Percentiles rank a stretch among this genome's conserved stretches.
phyloP scores from a whole-genome alignment of 2,329 filamentous ascomycete species.

The Apiospora malaysiana region DNA sequence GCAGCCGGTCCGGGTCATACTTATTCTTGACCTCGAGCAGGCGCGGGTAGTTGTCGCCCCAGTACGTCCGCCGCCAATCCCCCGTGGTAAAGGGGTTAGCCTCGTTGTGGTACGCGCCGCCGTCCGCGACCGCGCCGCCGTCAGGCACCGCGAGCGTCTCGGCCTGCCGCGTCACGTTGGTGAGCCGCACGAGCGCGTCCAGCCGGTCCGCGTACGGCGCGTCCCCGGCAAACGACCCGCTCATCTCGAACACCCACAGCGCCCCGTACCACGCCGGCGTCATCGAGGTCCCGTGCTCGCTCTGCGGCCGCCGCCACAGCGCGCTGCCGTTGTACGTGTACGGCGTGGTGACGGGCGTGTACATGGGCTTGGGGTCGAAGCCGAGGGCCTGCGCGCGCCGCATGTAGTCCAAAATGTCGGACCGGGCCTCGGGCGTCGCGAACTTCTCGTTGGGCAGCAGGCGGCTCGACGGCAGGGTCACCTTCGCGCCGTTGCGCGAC shows the following conservation, averaged over 20 bases:
- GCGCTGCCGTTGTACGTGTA: conserved; percentile 26
- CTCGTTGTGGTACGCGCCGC: conserved; percentile 48
- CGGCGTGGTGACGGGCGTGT: conserved; percentile 30
- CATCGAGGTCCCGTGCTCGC: conserved; percentile 27
- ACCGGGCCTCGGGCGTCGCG: conserved; percentile 27
- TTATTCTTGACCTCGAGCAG: conserved; percentile 40
- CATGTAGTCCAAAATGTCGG: conserved; percentile 27
- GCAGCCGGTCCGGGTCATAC: conserved; percentile 42
- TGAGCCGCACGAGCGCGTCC: conserved; percentile 27
- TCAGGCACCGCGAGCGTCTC: conserved; percentile 28
- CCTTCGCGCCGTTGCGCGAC: conserved; percentile 27
- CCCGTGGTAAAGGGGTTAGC: conserved; percentile 44
- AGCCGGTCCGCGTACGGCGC: conserved; percentile 30
- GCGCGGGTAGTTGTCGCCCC: conserved; percentile 39
- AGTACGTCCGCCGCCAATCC: conserved; percentile 43
- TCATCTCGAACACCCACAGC: conserved; percentile 28
- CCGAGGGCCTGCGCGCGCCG: conserved; percentile 20
- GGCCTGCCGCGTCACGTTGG: conserved; percentile 26
- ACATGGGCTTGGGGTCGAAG: conserved; percentile 31
- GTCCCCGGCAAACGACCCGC: conserved; percentile 27
- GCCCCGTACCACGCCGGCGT: conserved; percentile 31
- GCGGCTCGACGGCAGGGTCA: conserved; percentile 28
- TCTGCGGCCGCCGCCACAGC: not conserved
- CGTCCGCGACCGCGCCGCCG: conserved; percentile 32
- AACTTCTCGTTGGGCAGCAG: conserved; percentile 29